phyloP scores from a whole-genome alignment of 495 filamentous ascomycete species.

The Aspergillus haitiensis region DNA sequence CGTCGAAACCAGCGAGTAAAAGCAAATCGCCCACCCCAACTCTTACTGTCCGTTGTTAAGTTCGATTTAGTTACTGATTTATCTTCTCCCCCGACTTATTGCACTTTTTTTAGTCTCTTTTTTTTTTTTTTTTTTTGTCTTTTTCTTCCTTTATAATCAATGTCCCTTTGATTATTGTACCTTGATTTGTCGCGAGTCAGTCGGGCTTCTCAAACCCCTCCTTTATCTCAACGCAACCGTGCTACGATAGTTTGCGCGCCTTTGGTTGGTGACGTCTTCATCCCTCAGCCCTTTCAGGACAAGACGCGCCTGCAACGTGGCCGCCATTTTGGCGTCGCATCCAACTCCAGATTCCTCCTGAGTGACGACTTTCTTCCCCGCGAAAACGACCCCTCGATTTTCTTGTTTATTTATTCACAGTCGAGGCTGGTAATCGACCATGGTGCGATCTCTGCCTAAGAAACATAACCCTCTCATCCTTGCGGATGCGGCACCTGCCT shows the following conservation, averaged over 20 bases:
- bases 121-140: too few species aligned
- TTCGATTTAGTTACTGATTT: slow-evolving; percentile 14
- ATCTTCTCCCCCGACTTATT: slow-evolving; percentile 27
- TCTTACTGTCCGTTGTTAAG: neutral
- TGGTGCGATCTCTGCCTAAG: slow-evolving; percentile 68
- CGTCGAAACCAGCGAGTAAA: neutral
- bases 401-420: slow-evolving; percentile 7
- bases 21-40: slow-evolving; percentile 16
- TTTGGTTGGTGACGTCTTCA: slow-evolving; percentile 28
- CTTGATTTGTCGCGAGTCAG: slow-evolving; percentile 17
- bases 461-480: slow-evolving; percentile 75
- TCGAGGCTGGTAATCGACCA: slow-evolving; percentile 35
- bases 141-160: slow-evolving; percentile 11
- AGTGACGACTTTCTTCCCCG: slow-evolving; percentile 13
- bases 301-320: slow-evolving; percentile 54
- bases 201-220: slow-evolving; percentile 12
- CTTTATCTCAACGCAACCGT: slow-evolving; percentile 10
- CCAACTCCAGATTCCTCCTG: slow-evolving; percentile 17
- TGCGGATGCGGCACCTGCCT: slow-evolving; percentile 64
- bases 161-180: slow-evolving; percentile 14
- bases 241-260: slow-evolving; percentile 14
- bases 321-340: slow-evolving; percentile 40
- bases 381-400: slow-evolving; percentile 2
- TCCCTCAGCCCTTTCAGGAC: slow-evolving; percentile 14
- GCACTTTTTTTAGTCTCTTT: neutral